Evolutionary conservation across 225 moss, liverwort and hornwort genomes (phyloP).

Genomic region (Bryum argenteum): DNA sequence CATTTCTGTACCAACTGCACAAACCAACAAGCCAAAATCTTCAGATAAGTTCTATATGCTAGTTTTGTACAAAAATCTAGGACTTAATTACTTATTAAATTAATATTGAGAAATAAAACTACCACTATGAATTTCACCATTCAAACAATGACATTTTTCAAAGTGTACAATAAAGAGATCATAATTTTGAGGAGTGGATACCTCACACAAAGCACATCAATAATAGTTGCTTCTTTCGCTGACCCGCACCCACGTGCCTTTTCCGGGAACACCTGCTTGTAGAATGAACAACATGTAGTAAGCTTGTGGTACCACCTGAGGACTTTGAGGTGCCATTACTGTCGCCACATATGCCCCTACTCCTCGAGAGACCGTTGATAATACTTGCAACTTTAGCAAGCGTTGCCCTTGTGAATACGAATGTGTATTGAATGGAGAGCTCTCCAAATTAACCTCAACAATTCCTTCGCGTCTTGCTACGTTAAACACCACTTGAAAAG

Average conservation of each 20-base stretch:
- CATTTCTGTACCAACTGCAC: too few species aligned
- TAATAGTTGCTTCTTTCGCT: neutral
- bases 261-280: slow-evolving; percentile 61
- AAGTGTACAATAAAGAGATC: too few species aligned
- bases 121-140: too few species aligned
- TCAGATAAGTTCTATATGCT: too few species aligned
- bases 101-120: too few species aligned
- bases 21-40: too few species aligned
- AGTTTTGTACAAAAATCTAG: too few species aligned
- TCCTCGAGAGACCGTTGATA: neutral
- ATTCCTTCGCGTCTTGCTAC: neutral
- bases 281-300: slow-evolving; percentile 75
- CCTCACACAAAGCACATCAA: neutral
- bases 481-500: slow-evolving; percentile 19
- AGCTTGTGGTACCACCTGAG: slow-evolving; percentile 44
- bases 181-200: neutral
- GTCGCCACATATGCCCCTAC: slow-evolving; percentile 10
- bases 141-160: too few species aligned
- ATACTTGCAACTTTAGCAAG: slow-evolving; percentile 41
- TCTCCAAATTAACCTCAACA: slow-evolving; percentile 42
- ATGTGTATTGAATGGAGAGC: slow-evolving; percentile 73
- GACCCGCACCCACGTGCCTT: slow-evolving; percentile 55
- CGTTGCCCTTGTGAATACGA: slow-evolving; percentile 84
- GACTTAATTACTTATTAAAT: too few species aligned
- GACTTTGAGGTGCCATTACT: slow-evolving; percentile 37